Percentiles rank a stretch among this genome's conserved stretches.
Conservation (phyloP, 2,329 filamentous ascomycete genomes). For the Penicillium sp. region DNA sequence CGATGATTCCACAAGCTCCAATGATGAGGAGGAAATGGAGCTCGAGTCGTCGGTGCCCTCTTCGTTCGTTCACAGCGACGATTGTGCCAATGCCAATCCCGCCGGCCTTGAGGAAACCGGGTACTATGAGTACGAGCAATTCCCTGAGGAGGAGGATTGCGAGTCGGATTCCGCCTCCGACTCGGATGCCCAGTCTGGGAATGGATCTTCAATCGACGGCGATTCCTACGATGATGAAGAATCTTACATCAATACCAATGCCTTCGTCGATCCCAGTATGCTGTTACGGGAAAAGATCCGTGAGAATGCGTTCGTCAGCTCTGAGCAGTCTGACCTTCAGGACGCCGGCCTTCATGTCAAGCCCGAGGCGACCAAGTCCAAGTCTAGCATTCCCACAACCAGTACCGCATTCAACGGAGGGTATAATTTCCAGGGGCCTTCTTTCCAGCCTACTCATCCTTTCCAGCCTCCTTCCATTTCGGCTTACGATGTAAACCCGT, state of each 20-base stretch:
- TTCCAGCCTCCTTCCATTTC: background rate
- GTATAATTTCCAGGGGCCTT: background rate
- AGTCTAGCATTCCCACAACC: background rate
- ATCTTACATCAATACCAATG: background rate
- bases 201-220: background rate
- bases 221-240: background rate
- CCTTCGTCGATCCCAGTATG: background rate
- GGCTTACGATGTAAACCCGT: background rate
- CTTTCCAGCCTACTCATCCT: background rate
- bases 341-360: background rate
- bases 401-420: background rate
- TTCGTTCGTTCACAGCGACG: background rate
- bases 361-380: background rate
- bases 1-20: background rate
- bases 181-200: background rate
- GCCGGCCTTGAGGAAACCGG: background rate
- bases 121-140: background rate
- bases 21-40: conserved; percentile 2
- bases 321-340: background rate
- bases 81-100: background rate
- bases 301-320: too few relatives aligned
- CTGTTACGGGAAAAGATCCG: background rate
- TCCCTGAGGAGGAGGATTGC: background rate
- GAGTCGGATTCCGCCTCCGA: background rate
- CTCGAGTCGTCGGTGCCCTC: background rate